phyloP scores from a whole-genome alignment of 345 rosid species.

The Melaleuca alternifolia region DNA sequence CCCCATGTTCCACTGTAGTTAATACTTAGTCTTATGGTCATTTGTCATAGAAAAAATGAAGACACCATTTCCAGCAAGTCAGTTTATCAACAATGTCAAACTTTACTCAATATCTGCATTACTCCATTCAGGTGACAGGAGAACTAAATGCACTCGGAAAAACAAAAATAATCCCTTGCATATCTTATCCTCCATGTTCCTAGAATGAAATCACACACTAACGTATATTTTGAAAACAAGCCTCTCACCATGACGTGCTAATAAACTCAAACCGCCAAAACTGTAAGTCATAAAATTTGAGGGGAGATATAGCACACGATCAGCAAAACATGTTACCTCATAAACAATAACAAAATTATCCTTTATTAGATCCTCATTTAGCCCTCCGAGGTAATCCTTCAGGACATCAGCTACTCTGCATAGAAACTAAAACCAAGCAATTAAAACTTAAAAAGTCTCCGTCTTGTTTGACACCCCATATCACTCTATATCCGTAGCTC shows the following conservation, averaged over 20 bases:
- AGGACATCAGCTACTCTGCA: conserved; percentile 89
- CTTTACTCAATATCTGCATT: not conserved
- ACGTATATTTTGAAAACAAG: not conserved
- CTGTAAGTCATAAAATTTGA: not conserved
- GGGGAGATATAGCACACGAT: not conserved
- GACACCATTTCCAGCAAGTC: not conserved
- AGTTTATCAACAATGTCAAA: not conserved
- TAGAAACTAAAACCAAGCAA: conserved; percentile 52
- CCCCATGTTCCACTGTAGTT: not conserved
- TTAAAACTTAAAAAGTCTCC: not conserved
- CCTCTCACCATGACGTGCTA: not conserved
- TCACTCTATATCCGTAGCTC: not conserved
- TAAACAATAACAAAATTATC: conserved; percentile 95
- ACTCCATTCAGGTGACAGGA: not conserved
- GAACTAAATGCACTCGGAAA: not conserved
- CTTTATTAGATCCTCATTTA: conserved; percentile 85
- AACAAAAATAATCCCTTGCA: not conserved
- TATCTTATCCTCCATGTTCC: not conserved
- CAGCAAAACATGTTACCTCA: conserved; percentile 42
- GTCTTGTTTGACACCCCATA: not conserved
- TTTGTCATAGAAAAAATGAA: not conserved
- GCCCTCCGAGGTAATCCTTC: conserved; percentile 83
- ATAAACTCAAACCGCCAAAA: not conserved
- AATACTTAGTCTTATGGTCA: not conserved
- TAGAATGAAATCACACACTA: not conserved